Conservation (phyloP, 164 flowering plant species). For the Sextonia rubra region DNA sequence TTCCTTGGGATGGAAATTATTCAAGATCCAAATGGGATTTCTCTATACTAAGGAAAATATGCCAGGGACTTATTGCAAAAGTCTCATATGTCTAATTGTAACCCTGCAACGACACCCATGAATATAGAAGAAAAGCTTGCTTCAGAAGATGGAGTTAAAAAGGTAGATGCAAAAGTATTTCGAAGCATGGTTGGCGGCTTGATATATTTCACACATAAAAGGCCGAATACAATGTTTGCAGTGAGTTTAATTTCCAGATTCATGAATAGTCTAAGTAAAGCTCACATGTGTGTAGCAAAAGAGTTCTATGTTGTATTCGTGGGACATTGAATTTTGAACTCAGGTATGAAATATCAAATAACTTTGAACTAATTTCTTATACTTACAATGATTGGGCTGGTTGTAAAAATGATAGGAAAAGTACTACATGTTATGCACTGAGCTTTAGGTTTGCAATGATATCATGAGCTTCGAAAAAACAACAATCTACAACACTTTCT, state of each 20-base stretch:
- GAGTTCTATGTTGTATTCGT: not conserved
- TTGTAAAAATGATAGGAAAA: not conserved
- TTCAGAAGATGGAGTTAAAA: not conserved
- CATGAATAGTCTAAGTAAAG: not conserved
- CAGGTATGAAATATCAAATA: not conserved
- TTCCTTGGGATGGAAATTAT: not conserved
- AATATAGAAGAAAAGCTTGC: not conserved
- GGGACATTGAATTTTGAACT: not conserved
- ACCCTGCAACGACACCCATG: not conserved
- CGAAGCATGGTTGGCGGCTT: not conserved
- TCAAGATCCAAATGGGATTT: not conserved
- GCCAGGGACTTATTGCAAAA: not conserved
- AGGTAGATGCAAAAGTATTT: not conserved
- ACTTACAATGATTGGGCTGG: no score
- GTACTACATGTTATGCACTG: not conserved
- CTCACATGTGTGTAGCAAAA: not conserved
- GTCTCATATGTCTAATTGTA: not conserved
- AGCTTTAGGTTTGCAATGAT: not conserved
- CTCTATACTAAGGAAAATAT: not conserved
- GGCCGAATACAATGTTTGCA: not conserved
- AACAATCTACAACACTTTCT: not conserved
- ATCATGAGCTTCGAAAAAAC: not conserved
- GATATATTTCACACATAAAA: not conserved
- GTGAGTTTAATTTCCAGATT: not conserved
- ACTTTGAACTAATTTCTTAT: not conserved